A percentile compares a stretch with the other conserved stretches of the same genome.
phyloP scores from a whole-genome alignment of 768 basidiomycete species.

The Tylopilus rubrobrunneus region DNA sequence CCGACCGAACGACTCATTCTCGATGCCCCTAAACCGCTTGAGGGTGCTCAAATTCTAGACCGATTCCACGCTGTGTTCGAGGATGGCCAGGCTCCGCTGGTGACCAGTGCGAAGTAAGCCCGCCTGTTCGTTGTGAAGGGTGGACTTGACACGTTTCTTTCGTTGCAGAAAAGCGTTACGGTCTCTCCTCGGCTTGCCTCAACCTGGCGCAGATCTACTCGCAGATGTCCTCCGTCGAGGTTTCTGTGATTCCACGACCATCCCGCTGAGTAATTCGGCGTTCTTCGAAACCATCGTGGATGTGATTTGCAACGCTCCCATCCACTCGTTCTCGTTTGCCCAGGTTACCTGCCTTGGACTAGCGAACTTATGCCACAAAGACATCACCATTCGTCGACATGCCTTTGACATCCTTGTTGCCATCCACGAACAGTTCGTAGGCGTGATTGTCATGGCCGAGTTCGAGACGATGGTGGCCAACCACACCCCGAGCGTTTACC shows the following conservation, averaged over 20 bases:
- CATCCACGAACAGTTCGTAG: constrained; percentile 65
- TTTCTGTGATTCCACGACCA: constrained; percentile 55
- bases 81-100: constrained; percentile 48
- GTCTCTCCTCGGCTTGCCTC: constrained; percentile 58
- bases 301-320: constrained; percentile 51
- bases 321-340: constrained; percentile 64
- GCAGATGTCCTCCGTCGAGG: constrained; percentile 67
- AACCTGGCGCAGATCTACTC: constrained; percentile 52
- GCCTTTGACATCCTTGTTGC: constrained; percentile 77
- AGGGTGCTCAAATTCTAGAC: constrained; percentile 52
- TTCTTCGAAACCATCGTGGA: constrained; percentile 82
- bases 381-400: constrained; percentile 57
- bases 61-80: constrained; percentile 67
- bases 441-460: constrained; percentile 62
- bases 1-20: constrained; percentile 54
- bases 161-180: constrained; percentile 66
- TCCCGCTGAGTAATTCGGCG: constrained; percentile 48
- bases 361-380: constrained; percentile 79
- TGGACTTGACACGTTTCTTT: constrained; percentile 2
- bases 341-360: constrained; percentile 76
- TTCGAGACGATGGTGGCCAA: constrained; percentile 75
- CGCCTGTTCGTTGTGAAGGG: not conserved
- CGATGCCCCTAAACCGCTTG: constrained; percentile 53
- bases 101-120: constrained; percentile 63
- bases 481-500: constrained; percentile 69